Percentiles rank a stretch among this genome's conserved stretches.
These are phyloP conservation scores for Alternaria postmessia DNA, from an alignment of 2,329 filamentous ascomycete species.

Conservation along the genomic window DNA sequence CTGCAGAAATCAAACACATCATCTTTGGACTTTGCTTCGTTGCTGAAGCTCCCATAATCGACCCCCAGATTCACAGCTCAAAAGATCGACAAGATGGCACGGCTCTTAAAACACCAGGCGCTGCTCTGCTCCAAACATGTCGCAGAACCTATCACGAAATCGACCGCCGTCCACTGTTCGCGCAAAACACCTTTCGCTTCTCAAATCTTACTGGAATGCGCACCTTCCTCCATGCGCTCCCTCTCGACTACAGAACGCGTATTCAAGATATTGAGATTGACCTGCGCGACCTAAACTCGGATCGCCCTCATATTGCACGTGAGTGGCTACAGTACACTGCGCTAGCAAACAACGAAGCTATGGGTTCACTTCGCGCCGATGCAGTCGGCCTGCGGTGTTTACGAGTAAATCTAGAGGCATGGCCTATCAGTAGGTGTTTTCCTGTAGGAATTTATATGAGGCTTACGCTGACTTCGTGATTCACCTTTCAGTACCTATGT, in stretches of 20 bases:
- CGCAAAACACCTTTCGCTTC: constrained; percentile 50
- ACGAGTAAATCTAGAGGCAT: constrained; percentile 47
- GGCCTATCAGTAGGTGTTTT: constrained; percentile 32
- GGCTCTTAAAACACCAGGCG: constrained; percentile 19
- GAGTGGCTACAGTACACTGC: constrained; percentile 51
- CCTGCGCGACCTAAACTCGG: constrained; percentile 38
- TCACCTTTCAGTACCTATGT: constrained; percentile 28
- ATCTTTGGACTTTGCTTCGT: constrained; percentile 43
- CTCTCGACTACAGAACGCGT: constrained; percentile 24
- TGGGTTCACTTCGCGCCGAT: constrained; percentile 37
- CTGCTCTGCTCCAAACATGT: constrained; percentile 49
- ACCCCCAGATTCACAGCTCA: constrained; percentile 23
- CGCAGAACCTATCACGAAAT: constrained; percentile 46
- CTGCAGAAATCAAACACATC: constrained; percentile 46
- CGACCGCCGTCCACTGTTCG: constrained; percentile 41
- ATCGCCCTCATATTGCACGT: constrained; percentile 31
- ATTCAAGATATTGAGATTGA: constrained; percentile 51
- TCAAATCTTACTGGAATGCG: constrained; percentile 41
- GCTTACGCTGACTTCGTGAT: not conserved
- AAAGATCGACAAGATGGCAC: not conserved
- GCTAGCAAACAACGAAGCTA: constrained; percentile 24
- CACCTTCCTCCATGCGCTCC: constrained; percentile 40
- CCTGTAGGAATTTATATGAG: not conserved
- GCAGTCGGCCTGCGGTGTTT: constrained; percentile 44
- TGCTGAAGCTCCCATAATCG: constrained; percentile 33